Conservation (phyloP, 164 flowering plant species). For the Warburgia ugandensis region DNA sequence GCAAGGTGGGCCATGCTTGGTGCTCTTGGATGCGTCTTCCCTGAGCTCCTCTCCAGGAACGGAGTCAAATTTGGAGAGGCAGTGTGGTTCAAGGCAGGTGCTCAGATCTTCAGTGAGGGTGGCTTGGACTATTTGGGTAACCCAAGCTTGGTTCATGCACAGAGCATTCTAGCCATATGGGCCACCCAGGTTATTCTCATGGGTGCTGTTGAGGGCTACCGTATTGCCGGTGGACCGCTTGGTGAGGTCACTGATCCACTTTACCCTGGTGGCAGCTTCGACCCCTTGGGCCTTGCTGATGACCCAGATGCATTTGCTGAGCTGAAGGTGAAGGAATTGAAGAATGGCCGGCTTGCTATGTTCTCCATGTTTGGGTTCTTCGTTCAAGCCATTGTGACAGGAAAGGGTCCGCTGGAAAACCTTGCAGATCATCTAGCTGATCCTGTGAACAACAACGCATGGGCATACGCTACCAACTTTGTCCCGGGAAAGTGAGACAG, state of each 20-base stretch:
- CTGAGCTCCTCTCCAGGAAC: conserved; percentile 7
- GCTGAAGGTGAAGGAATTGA: conserved; percentile 9
- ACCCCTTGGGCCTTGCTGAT: conserved; percentile 9
- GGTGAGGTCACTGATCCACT: conserved; percentile 4
- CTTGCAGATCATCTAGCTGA: conserved; percentile 9
- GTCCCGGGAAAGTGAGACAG: conserved; percentile 9
- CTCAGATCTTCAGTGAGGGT: conserved; percentile 11
- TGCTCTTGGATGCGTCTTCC: conserved; percentile 7
- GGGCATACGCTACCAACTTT: conserved; percentile 13
- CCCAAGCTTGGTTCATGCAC: conserved; percentile 9
- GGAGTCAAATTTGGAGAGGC: conserved; percentile 10
- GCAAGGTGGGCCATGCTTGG: conserved; percentile 8
- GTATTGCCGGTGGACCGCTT: conserved; percentile 4
- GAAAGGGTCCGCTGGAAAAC: conserved; percentile 9
- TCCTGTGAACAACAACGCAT: conserved; percentile 12
- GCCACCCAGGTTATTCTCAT: conserved; percentile 4
- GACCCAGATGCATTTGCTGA: conserved; percentile 11
- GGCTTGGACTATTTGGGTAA: conserved; percentile 8
- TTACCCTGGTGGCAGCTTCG: conserved; percentile 11
- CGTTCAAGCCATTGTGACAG: conserved; percentile 11
- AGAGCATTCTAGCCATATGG: conserved; percentile 11
- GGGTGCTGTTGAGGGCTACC: conserved; percentile 11
- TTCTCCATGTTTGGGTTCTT: conserved; percentile 13
- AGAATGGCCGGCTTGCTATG: conserved; percentile 9
- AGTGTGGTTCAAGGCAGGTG: conserved; percentile 12